Conservation (phyloP, 352 stramenopile genomes). For the Globisporangium acanthophoron region DNA sequence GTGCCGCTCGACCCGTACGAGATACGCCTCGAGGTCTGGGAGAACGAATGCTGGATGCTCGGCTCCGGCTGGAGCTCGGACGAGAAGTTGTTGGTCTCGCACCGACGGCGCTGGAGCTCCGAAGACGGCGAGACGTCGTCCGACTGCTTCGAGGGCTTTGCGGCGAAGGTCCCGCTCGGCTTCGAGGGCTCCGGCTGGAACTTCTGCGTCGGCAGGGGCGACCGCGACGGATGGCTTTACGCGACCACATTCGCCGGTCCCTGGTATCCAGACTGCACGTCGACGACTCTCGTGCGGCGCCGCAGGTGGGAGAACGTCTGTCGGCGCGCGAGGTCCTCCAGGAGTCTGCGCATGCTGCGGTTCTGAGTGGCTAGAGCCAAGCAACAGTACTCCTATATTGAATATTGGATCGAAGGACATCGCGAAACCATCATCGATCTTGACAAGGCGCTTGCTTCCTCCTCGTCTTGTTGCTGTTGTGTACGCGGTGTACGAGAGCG, state of each 20-base stretch:
- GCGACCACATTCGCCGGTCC: slow-evolving; percentile 23
- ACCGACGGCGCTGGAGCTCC: slow-evolving; percentile 19
- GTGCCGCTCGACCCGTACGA: slow-evolving; percentile 16
- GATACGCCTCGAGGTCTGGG: slow-evolving; percentile 24
- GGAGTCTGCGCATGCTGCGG: not conserved
- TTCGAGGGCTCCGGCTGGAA: slow-evolving; percentile 23
- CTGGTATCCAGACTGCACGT: slow-evolving; percentile 24
- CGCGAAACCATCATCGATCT: no score
- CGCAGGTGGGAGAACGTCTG: slow-evolving; percentile 22
- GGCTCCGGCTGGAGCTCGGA: slow-evolving; percentile 20
- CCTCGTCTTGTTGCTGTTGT: no score
- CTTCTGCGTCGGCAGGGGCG: slow-evolving; percentile 23
- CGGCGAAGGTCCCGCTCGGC: slow-evolving; percentile 12
- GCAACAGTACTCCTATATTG: not conserved
- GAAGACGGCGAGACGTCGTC: slow-evolving; percentile 22
- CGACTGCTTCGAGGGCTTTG: slow-evolving; percentile 17
- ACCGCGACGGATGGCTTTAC: slow-evolving; percentile 37
- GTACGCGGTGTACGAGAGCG: no score
- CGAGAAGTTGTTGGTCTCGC: slow-evolving; percentile 4
- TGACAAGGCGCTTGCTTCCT: no score
- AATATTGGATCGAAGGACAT: not conserved
- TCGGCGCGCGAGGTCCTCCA: not conserved
- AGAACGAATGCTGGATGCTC: slow-evolving; percentile 31
- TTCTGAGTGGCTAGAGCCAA: not conserved
- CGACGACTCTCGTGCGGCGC: slow-evolving; percentile 17